phyloP scores from a whole-genome alignment of 306 rosid genomes.

The Benincasa hispida region DNA sequence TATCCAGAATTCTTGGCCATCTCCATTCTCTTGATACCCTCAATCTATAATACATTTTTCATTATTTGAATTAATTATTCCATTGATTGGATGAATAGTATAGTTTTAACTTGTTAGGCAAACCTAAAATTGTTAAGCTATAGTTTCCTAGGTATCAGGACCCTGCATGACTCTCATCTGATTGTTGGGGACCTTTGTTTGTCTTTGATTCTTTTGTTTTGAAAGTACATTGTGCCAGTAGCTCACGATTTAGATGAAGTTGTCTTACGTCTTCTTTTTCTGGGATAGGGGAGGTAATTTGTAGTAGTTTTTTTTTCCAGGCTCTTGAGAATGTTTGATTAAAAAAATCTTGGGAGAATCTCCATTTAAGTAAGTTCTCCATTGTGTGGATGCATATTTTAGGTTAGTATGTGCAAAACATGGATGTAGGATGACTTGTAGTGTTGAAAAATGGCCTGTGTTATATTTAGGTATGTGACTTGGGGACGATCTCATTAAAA shows the following conservation, averaged over 20 bases:
- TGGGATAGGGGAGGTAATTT: neutral
- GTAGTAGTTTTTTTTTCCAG: neutral
- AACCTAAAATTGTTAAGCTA: neutral
- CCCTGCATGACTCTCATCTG: neutral
- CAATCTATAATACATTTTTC: neutral
- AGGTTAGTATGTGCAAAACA: neutral
- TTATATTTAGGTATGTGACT: neutral
- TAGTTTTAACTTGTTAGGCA: neutral
- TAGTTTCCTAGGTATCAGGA: neutral
- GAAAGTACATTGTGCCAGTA: neutral
- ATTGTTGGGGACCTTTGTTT: neutral
- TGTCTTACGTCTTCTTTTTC: neutral
- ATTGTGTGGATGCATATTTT: neutral
- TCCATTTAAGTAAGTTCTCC: neutral
- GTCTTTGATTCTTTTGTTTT: neutral
- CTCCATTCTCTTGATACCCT: constrained; percentile 7
- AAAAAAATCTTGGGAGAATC: neutral
- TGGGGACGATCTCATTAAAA: neutral
- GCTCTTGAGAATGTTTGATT: neutral
- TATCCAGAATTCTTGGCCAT: constrained; percentile 10
- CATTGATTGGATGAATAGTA: neutral
- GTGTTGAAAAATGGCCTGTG: neutral
- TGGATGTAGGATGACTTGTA: neutral
- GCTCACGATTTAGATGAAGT: neutral
- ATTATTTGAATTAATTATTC: neutral